Conservation (phyloP, 768 basidiomycete genomes). For the Leccinum barrowsii region DNA sequence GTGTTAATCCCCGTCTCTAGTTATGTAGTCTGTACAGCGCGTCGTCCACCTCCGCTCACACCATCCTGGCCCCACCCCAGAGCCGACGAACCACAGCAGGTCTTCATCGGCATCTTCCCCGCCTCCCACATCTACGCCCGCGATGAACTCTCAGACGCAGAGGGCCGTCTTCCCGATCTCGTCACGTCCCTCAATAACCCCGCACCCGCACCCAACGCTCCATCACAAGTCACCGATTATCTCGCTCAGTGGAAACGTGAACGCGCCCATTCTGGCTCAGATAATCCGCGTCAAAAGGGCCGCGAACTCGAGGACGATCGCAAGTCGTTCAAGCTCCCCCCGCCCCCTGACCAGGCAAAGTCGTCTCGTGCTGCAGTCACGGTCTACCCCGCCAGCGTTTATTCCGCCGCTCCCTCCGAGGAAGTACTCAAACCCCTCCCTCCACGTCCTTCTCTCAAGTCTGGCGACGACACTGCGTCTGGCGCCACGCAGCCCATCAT, state of each 20-base stretch:
- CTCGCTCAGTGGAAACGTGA: constrained; percentile 44
- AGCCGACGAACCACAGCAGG: constrained; percentile 76
- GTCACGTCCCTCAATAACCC: constrained; percentile 51
- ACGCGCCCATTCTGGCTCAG: constrained; percentile 25
- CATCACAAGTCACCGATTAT: constrained; percentile 44
- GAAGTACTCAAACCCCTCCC: constrained; percentile 71
- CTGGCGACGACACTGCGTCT: constrained; percentile 87
- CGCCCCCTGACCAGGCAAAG: constrained; percentile 71
- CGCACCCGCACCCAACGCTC: constrained; percentile 28
- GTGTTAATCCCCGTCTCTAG: constrained; percentile 35
- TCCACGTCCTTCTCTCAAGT: constrained; percentile 90
- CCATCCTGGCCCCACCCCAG: constrained; percentile 62
- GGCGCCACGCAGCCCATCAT: constrained; percentile 86
- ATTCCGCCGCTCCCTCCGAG: constrained; percentile 67
- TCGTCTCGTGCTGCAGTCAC: constrained; percentile 69
- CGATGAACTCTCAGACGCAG: constrained; percentile 83
- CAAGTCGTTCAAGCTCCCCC: constrained; percentile 69
- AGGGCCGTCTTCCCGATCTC: constrained; percentile 77
- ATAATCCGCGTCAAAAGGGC: constrained; percentile 41
- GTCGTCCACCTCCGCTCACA: constrained; percentile 61
- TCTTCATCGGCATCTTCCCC: constrained; percentile 93
- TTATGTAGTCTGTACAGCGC: constrained; percentile 82
- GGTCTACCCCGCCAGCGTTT: constrained; percentile 72
- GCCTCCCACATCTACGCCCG: constrained; percentile 84
- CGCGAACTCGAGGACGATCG: constrained; percentile 52